Conservation (phyloP, 495 filamentous ascomycete genomes). For the Talaromyces nanjingensis region DNA sequence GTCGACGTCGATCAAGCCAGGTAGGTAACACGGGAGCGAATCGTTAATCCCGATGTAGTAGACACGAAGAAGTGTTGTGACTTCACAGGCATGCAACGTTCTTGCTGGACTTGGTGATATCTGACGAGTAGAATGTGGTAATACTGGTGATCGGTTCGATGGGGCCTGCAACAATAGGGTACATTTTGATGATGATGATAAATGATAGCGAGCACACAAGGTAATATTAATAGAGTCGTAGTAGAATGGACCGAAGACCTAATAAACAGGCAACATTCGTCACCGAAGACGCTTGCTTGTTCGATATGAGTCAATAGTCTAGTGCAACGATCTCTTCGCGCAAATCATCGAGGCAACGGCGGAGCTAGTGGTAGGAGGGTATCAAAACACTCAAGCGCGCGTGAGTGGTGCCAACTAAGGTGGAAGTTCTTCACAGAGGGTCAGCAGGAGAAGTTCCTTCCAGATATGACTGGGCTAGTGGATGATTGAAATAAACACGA, state of each 20-base stretch:
- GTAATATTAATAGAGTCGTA: neutral
- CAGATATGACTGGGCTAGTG: neutral
- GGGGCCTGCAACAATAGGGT: conserved; percentile 21
- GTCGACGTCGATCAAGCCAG: conserved; percentile 19
- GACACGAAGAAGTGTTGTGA: conserved; percentile 3
- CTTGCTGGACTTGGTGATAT: conserved; percentile 20
- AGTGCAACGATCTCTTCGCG: neutral
- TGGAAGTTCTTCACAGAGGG: neutral
- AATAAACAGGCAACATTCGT: neutral
- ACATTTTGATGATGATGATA: conserved; percentile 23
- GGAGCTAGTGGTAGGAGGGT: conserved; percentile 1
- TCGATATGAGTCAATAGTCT: neutral
- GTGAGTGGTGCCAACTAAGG: conserved; percentile 1
- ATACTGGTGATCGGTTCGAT: conserved; percentile 26
- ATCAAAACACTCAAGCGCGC: neutral
- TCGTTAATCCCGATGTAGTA: neutral
- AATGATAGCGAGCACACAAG: conserved; percentile 3
- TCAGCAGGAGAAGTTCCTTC: neutral
- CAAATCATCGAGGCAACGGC: neutral
- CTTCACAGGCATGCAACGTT: conserved; percentile 18
- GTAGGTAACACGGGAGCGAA: conserved; percentile 9
- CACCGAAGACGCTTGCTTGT: conserved; percentile 1
- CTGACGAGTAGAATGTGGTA: conserved; percentile 21
- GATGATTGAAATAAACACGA: conserved; percentile 3
- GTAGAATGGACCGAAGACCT: neutral